phyloP scores from a whole-genome alignment of 805 yeast species.

The Ogataea kodamae region DNA sequence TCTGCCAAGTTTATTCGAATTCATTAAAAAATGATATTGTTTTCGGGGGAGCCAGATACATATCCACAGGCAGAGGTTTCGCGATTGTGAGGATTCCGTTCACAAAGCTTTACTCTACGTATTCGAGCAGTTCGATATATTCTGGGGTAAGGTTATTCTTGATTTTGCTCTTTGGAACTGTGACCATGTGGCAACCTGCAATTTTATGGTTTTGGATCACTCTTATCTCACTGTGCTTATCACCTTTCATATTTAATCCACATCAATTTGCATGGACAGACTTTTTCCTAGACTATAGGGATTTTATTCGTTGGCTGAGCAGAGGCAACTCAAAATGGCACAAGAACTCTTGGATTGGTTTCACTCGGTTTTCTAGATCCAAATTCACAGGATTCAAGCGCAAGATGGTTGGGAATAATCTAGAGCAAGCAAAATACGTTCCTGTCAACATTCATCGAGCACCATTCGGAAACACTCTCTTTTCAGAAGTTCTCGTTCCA shows the following conservation, averaged over 20 bases:
- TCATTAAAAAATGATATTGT: conserved; percentile 72
- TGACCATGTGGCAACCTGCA: conserved; percentile 79
- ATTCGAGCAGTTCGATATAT: conserved; percentile 73
- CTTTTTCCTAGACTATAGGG: conserved; percentile 48
- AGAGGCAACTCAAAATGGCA: conserved; percentile 72
- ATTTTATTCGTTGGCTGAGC: conserved; percentile 66
- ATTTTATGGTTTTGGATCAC: conserved; percentile 59
- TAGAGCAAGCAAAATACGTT: conserved; percentile 37
- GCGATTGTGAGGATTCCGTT: conserved; percentile 82
- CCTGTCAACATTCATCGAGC: conserved; percentile 61
- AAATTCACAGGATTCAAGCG: conserved; percentile 90
- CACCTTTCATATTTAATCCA: conserved; percentile 53
- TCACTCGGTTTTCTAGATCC: conserved; percentile 73
- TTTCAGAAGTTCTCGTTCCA: conserved; percentile 79
- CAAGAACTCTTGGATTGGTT: conserved; percentile 75
- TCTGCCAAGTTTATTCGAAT: conserved; percentile 86
- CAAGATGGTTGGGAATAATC: conserved; percentile 36
- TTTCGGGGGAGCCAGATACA: conserved; percentile 89
- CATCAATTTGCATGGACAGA: conserved; percentile 48
- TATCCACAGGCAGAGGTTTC: conserved; percentile 92
- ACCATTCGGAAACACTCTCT: conserved; percentile 68
- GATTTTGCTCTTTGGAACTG: conserved; percentile 69
- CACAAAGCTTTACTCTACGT: conserved; percentile 66
- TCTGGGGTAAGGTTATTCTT: conserved; percentile 68
- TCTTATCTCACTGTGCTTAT: conserved; percentile 40